Percentiles rank a stretch among this genome's conserved stretches.
Conservation (phyloP, 2,329 filamentous ascomycete genomes). For the Paraphaeosphaeria minitans region DNA sequence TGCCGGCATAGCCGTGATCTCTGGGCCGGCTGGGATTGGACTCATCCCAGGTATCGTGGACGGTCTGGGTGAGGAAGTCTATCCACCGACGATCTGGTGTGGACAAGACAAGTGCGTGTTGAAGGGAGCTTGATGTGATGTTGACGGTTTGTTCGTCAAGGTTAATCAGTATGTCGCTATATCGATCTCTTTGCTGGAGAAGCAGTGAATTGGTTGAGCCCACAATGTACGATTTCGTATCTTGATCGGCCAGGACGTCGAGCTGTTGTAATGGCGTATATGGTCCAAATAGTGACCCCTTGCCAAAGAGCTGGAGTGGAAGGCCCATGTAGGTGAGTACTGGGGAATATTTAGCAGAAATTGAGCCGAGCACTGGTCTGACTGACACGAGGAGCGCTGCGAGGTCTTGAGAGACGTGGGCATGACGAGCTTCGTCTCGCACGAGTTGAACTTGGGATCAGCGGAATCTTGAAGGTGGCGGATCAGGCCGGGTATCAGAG, state of each 20-base stretch:
- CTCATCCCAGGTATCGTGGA: conserved; percentile 97
- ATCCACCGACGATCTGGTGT: conserved; percentile 94
- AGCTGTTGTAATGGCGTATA: conserved; percentile 97
- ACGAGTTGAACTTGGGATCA: conserved; percentile 86
- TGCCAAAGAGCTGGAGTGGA: conserved; percentile 93
- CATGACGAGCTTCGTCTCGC: conserved; percentile 74
- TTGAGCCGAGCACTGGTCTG: neutral
- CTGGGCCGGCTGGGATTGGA: conserved; percentile 86
- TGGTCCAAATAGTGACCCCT: conserved; percentile 93
- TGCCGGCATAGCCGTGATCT: conserved; percentile 91
- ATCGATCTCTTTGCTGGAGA: conserved; percentile 90
- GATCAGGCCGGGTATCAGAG: conserved; percentile 90
- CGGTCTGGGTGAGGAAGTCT: conserved; percentile 88
- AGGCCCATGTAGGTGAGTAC: conserved; percentile 93
- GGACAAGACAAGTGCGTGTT: conserved; percentile 76
- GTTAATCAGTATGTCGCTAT: conserved; percentile 95
- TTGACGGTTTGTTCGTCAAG: conserved; percentile 87
- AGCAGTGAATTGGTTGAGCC: conserved; percentile 95
- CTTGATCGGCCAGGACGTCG: conserved; percentile 88
- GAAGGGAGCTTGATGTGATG: conserved; percentile 79
- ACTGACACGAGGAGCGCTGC: conserved; percentile 76
- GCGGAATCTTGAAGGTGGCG: conserved; percentile 93
- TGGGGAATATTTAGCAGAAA: conserved; percentile 39
- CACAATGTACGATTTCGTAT: conserved; percentile 96
- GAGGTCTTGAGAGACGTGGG: conserved; percentile 89